These are phyloP conservation scores for Breynia disticha DNA, from an alignment of 441 rosid species.

Conservation along the genomic window DNA sequence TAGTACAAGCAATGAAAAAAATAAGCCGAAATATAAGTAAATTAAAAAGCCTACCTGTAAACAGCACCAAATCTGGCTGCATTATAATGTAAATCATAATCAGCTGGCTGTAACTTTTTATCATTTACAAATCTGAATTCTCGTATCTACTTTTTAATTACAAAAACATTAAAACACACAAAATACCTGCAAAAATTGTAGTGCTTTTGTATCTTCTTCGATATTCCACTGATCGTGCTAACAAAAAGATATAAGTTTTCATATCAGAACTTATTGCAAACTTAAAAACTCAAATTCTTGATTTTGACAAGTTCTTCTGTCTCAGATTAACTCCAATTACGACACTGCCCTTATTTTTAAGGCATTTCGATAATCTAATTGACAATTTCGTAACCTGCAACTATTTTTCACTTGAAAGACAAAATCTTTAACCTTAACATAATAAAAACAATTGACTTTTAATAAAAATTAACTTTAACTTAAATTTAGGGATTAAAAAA, in stretches of 20 bases:
- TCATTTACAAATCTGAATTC: too few relatives aligned
- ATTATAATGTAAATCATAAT: constrained; percentile 22
- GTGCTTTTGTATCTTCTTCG: constrained; percentile 73
- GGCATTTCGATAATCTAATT: too few relatives aligned
- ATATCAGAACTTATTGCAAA: not conserved
- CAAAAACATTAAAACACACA: not conserved
- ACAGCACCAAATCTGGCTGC: constrained; percentile 94
- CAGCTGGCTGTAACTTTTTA: constrained; percentile 13
- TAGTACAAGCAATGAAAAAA: too few relatives aligned
- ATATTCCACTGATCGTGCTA: constrained; percentile 79
- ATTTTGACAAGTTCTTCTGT: too few relatives aligned
- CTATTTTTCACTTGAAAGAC: too few relatives aligned
- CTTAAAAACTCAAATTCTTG: too few relatives aligned
- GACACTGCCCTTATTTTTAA: too few relatives aligned
- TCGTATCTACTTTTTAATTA: too few relatives aligned
- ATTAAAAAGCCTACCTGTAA: constrained; percentile 55
- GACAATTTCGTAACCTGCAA: too few relatives aligned
- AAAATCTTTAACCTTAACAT: not conserved
- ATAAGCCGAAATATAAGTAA: constrained; percentile 11
- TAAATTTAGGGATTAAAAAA: not conserved
- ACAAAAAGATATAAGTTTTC: not conserved
- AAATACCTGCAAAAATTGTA: constrained; percentile 51
- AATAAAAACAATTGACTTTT: too few relatives aligned
- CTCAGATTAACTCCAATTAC: too few relatives aligned
- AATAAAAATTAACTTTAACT: too few relatives aligned